Evolutionary conservation across 1,284 basidiomycete genomes (phyloP).

Genomic region (Fistulina hepatica): DNA sequence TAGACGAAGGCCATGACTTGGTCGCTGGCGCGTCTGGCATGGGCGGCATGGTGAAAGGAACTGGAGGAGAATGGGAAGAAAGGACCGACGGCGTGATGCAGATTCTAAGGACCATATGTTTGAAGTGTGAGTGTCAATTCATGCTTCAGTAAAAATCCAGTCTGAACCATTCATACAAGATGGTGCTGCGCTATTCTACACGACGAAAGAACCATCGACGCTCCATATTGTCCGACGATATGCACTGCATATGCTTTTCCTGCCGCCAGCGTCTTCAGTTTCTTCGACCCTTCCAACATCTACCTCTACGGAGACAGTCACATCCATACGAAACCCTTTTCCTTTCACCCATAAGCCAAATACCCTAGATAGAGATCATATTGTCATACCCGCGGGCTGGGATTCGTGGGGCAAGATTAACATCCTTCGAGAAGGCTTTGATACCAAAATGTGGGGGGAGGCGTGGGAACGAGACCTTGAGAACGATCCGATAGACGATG

Average conservation of each 20-base stretch:
- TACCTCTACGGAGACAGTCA: background rate
- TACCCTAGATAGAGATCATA: constrained; percentile 83
- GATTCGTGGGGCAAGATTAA: constrained; percentile 96
- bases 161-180: constrained; percentile 36
- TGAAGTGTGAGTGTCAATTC: constrained; percentile 63
- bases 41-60: constrained; percentile 77
- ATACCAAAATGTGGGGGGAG: constrained; percentile 69
- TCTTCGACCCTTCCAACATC: background rate
- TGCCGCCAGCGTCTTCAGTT: constrained; percentile 51
- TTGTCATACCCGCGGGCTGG: constrained; percentile 93
- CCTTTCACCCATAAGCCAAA: constrained; percentile 83
- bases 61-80: constrained; percentile 89
- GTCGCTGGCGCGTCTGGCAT: constrained; percentile 61
- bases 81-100: constrained; percentile 94
- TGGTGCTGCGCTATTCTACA: constrained; percentile 89
- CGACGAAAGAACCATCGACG: constrained; percentile 73
- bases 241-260: constrained; percentile 78
- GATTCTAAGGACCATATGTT: constrained; percentile 80
- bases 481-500: constrained; percentile 31
- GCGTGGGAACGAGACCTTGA: constrained; percentile 73
- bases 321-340: constrained; percentile 53
- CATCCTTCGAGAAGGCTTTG: constrained; percentile 86
- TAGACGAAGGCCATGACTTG: constrained; percentile 69
- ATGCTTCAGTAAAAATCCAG: constrained; percentile 7
- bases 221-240: constrained; percentile 79